Percentiles rank a stretch among this genome's conserved stretches.
phyloP scores from a whole-genome alignment of 352 stramenopile species.

The Phytopythium montanum region DNA sequence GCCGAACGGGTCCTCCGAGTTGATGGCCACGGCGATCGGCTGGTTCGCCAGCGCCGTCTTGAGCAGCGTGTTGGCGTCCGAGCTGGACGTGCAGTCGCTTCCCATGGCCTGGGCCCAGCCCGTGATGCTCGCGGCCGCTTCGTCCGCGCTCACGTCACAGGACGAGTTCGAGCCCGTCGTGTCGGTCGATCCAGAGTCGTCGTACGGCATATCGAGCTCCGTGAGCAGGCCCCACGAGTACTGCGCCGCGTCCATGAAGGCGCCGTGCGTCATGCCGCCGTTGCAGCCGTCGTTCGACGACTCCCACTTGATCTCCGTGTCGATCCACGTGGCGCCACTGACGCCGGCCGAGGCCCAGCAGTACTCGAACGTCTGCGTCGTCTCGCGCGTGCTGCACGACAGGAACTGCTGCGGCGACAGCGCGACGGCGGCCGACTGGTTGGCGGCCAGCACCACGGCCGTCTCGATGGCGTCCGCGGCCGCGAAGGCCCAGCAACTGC shows the following conservation, averaged over 20 bases:
- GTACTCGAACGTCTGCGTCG: conserved; percentile 70
- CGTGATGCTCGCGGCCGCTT: conserved; percentile 68
- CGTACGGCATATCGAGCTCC: conserved; percentile 72
- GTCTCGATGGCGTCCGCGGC: conserved; percentile 77
- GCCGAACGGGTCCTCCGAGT: conserved; percentile 66
- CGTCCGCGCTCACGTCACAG: conserved; percentile 33
- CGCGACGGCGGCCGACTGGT: conserved; percentile 49
- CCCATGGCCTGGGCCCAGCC: conserved; percentile 67
- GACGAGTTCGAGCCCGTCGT: conserved; percentile 22
- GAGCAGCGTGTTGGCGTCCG: conserved; percentile 47
- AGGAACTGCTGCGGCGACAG: conserved; percentile 80
- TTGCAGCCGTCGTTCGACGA: conserved; percentile 75
- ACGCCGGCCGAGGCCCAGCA: conserved; percentile 57
- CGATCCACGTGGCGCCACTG: conserved; percentile 48
- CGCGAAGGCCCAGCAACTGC: conserved; percentile 81
- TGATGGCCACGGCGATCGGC: conserved; percentile 74
- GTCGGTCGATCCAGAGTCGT: conserved; percentile 27
- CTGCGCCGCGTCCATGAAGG: conserved; percentile 68
- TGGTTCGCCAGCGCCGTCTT: conserved; percentile 50
- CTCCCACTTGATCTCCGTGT: conserved; percentile 66
- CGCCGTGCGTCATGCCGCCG: conserved; percentile 78
- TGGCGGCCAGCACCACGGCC: conserved; percentile 60
- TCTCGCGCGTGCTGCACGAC: conserved; percentile 59
- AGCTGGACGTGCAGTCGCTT: conserved; percentile 46
- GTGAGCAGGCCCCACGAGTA: conserved; percentile 59